Base-by-base conservation (phyloP, 2,329 filamentous ascomycete species). In the Ophiostoma perfectum region DNA sequence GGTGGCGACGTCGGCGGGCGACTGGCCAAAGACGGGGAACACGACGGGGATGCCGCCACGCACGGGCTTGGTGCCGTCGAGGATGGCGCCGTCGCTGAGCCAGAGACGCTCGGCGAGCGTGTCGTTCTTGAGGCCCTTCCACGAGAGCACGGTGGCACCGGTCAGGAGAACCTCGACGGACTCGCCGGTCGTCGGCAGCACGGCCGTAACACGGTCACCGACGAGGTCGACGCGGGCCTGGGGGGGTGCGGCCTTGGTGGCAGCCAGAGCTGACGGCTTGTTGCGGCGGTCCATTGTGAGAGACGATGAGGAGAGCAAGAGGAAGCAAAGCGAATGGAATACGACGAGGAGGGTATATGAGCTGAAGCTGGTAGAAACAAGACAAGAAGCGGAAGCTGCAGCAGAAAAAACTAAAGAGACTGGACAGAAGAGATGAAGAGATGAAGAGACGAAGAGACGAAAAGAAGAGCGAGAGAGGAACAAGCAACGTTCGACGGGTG, bases 21-120 rank as follows among this genome's bases (percentile, higher is more conserved):
- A 87, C 55, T 90, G 90, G 42, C 95, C 95, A 77, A 99, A 99
- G 83, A 97, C 93, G 8, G 94, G 94, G 77, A 97, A 98, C 47
- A 97, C 93, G 66, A 98, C 81, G 4, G 94, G 94, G 74, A 98
- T 92, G 14, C 94, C 94, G 68, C 95, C 95, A 72, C 95, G 86
- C 66, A 98, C 93, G 38, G 94, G 85, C 82, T 96, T 97, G 73
- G 84, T 89, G 66, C 95, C 94, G 76, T 98, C 93, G 68, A 97
- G 82, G 75, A 86, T 87, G 62, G 93, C 90, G 69, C 84, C 87
- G 70, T 93, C 87, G 79, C 91, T 95, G 73, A 97, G 76, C 85
- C 92, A 97, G 67, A 97, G 84, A 80, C 93, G 93, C 81, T 97
- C 93, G 12, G 60, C 66, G 64, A 90, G 90, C 4, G 27, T n/a